Base-by-base conservation (phyloP, 305 asterid genomes). In the Fraxinus dipetala region DNA sequence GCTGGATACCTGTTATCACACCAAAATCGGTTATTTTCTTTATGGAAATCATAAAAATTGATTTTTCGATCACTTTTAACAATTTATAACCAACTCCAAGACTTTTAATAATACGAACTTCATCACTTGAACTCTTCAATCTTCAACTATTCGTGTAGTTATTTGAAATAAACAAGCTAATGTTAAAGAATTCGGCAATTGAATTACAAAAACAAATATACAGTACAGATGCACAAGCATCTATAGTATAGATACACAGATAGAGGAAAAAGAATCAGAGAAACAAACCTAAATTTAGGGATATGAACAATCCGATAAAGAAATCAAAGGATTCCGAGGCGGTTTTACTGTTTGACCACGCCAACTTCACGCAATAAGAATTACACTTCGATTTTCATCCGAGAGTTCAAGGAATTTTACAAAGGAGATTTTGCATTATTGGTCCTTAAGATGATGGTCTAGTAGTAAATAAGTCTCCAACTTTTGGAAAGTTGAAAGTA, bases 251-350 rank as follows among this genome's bases (percentile, higher is more conserved):
- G 31, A 61, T 8, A 61, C 32, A 24, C 32, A 61, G 30, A 61
- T 22, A 61, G 18, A 28, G 18, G 36, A 13, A 26, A 26, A 28
- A 28, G 7, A 26, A 67, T 26, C 74, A 67, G 35, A 67, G 92
- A 59, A 59, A 59, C 30, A 20, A 59, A 59, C 69, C 30, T 59
- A 18, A 59, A 18, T 20, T 59, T 20, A 59, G 69, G 30, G 69
- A 22, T 20, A 6, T 3, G 69, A 59, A 22, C 69, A 7, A 20
- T 6, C 69, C 69, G 5, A 22, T 59, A 0, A 51, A 51, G 8
- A 51, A 5, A 51, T 51, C 63, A 16, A 51, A 16, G 63, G 63
- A 51, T 51, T 51, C 69, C 30, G 69, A 13, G 11, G 26, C 10
- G 4, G 28, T 59, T 59, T 18, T 20, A 59, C 30, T 11, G 30